phyloP scores from a whole-genome alignment of 352 stramenopile genomes.

The Globisporangium rhizosaccharum region DNA sequence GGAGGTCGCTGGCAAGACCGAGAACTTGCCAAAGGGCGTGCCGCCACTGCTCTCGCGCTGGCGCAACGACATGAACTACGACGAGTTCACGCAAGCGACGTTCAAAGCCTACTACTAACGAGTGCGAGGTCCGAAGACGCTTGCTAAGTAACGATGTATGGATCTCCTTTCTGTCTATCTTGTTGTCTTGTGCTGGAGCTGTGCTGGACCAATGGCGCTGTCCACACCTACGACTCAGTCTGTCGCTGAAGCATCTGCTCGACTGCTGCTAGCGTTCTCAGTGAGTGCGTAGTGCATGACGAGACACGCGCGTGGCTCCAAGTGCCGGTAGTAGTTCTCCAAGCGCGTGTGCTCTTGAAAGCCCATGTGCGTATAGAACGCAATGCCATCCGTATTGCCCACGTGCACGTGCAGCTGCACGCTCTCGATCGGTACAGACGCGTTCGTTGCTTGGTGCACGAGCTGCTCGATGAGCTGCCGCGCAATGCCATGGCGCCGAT shows the following conservation, averaged over 20 bases:
- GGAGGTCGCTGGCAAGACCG: conserved; percentile 44
- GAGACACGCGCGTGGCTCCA: conserved; percentile 47
- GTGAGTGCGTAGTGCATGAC: conserved; percentile 36
- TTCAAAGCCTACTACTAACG: conserved; percentile 88
- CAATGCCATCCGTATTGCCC: conserved; percentile 49
- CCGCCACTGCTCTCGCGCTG: conserved; percentile 84
- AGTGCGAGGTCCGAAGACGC: not conserved
- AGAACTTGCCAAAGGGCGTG: conserved; percentile 75
- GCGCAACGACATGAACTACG: conserved; percentile 86
- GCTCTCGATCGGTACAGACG: conserved; percentile 6
- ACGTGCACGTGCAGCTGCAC: conserved; percentile 60
- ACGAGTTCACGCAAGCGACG: conserved; percentile 89
- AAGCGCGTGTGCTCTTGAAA: conserved; percentile 40
- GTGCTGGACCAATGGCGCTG: not conserved
- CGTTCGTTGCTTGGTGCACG: conserved; percentile 16
- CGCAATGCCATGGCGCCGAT: conserved; percentile 35
- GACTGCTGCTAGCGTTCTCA: not conserved
- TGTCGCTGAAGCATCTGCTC: not conserved
- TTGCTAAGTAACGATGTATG: conserved; percentile 2
- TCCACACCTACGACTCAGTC: not conserved
- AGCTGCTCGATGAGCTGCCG: conserved; percentile 31
- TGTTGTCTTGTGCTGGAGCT: too few species aligned
- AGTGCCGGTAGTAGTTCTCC: conserved; percentile 61
- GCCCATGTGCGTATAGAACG: conserved; percentile 49
- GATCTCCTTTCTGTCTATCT: too few species aligned